Evolutionary conservation across 441 rosid species (phyloP), one percentile per base, ranked within the genome.

Genomic region (Aquilaria agallochum): DNA sequence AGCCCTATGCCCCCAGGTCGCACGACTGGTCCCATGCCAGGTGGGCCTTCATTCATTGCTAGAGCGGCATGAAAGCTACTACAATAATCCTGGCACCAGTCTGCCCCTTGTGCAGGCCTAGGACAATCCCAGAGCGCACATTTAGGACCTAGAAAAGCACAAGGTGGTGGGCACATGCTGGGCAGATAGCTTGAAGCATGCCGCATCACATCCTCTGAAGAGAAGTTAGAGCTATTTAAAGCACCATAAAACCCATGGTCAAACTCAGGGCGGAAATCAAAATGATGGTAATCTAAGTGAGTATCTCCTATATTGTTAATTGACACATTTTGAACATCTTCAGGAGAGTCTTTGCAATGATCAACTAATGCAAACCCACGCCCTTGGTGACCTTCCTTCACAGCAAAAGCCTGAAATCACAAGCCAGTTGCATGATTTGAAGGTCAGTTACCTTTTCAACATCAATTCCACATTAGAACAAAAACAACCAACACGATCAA

Each of bases 41-140:
- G 92, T 12, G 92, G 93, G 50, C 99, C 96, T 82, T 95, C 99
- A 65, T 79, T 88, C 70, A 86, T 68, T 63, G 99, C 99, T 11
- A 95, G 61, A 31, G 80, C 82, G 59, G 87, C 93, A 61, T 95
- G 99, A 80, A 89, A 95, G 76, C 86, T 86, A 71, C 96, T 92
- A 81, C 99, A 95, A 72, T 92, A 95, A 69, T 89, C 92, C 76
- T 78, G 96, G 73, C 68, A 88, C 96, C 95, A 88, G 59, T 83
- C 95, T 60, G 83, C 69, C 27, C 83, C 97, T 74, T 83, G 97
- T 67, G 93, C 93, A 60, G 99, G 99, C 77, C 99, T 78, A 40
- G 96, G 92, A 62, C 99, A 95, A 74, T 95, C 99, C 99, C 98
- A 95, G 74, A 95, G 98, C 3, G 98, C 87, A 75, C 99, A 95